phyloP scores from a whole-genome alignment of 2,329 filamentous ascomycete species.

The Neurospora crassa region DNA sequence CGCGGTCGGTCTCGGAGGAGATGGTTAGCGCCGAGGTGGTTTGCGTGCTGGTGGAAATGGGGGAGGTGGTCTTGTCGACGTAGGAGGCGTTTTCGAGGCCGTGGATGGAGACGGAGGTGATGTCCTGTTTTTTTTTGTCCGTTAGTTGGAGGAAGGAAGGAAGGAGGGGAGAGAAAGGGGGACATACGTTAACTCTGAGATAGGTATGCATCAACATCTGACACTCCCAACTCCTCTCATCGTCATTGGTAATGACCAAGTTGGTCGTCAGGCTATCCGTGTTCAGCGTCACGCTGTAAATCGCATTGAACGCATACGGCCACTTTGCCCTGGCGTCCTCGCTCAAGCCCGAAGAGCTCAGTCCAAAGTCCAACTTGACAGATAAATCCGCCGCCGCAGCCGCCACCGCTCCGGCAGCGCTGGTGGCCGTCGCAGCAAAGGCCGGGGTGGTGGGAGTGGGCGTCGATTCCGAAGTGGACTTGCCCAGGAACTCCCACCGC shows the following conservation, averaged over 20 bases:
- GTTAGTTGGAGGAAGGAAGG: not conserved
- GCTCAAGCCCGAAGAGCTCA: slow-evolving; percentile 63
- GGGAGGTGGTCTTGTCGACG: slow-evolving; percentile 68
- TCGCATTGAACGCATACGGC: slow-evolving; percentile 79
- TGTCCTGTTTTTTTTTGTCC: slow-evolving; percentile 49
- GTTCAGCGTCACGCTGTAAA: slow-evolving; percentile 85
- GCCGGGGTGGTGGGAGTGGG: slow-evolving; percentile 6
- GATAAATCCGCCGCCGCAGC: slow-evolving; percentile 47
- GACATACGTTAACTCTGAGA: slow-evolving; percentile 61
- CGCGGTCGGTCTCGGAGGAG: slow-evolving; percentile 72
- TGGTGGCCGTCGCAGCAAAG: not conserved
- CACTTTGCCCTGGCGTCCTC: slow-evolving; percentile 62
- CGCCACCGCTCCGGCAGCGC: slow-evolving; percentile 28
- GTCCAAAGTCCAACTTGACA: slow-evolving; percentile 92
- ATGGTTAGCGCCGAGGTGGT: slow-evolving; percentile 55
- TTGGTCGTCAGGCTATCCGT: slow-evolving; percentile 68
- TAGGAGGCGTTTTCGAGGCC: slow-evolving; percentile 72
- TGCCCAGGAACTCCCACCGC: slow-evolving; percentile 89
- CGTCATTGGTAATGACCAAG: slow-evolving; percentile 83
- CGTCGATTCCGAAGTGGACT: slow-evolving; percentile 59
- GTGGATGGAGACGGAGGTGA: slow-evolving; percentile 59
- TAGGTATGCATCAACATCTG: slow-evolving; percentile 91
- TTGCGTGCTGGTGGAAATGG: slow-evolving; percentile 49
- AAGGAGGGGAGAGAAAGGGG: not conserved
- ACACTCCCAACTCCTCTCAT: slow-evolving; percentile 73